A percentile compares a stretch with the other conserved stretches of the same genome.
phyloP scores from a whole-genome alignment of 2,329 filamentous ascomycete genomes.

The Basipetospora chlamydospora region DNA sequence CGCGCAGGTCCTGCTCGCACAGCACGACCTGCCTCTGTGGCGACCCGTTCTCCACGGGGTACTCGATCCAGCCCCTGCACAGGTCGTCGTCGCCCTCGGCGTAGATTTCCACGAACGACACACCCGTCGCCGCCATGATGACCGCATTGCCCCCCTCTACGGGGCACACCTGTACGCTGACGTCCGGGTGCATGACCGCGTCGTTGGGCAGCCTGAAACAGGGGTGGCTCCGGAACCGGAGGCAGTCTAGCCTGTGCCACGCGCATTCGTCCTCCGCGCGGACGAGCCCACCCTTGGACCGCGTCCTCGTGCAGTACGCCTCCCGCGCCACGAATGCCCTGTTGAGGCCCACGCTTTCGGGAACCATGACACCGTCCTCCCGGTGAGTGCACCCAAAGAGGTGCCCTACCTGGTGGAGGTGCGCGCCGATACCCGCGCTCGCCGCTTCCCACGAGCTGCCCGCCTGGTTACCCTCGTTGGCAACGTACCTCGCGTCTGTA shows the following conservation, averaged over 20 bases:
- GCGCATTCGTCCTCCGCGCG: conserved; percentile 67
- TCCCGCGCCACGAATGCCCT: conserved; percentile 71
- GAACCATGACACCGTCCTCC: conserved; percentile 80
- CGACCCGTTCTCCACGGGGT: conserved; percentile 44
- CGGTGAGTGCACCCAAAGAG: conserved; percentile 83
- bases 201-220: conserved; percentile 80
- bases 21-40: conserved; percentile 60
- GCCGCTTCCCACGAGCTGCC: conserved; percentile 94
- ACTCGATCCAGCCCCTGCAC: conserved; percentile 73
- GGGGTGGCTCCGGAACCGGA: conserved; percentile 82
- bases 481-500: conserved; percentile 65
- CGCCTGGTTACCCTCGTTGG: conserved; percentile 74
- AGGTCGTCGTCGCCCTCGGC: conserved; percentile 69
- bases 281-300: conserved; percentile 64
- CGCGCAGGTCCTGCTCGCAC: conserved; percentile 60
- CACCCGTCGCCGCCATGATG: conserved; percentile 64
- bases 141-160: conserved; percentile 65
- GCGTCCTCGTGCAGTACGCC: conserved; percentile 75
- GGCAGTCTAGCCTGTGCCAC: conserved; percentile 80
- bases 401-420: conserved; percentile 83
- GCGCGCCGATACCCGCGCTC: conserved; percentile 84
- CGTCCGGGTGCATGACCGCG: conserved; percentile 45
- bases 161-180: conserved; percentile 73
- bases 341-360: conserved; percentile 75
- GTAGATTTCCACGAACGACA: conserved; percentile 76